phyloP scores from a whole-genome alignment of 345 rosid genomes.

The Salix purpurea region DNA sequence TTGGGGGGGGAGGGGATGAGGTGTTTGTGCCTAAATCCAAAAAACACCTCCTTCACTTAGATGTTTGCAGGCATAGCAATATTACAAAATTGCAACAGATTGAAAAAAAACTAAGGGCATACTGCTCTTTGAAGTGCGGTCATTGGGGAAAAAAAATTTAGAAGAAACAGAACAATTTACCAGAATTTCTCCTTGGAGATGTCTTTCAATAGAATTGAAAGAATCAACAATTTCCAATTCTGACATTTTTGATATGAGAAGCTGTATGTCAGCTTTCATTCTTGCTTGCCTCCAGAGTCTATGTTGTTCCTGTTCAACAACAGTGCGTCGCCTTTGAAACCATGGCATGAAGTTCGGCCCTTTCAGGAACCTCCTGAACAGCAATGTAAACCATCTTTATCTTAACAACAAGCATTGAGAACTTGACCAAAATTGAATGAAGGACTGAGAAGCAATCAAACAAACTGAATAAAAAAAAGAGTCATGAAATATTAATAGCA shows the following conservation, averaged over 20 bases:
- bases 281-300: constrained; percentile 88
- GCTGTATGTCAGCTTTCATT: constrained; percentile 63
- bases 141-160: not conserved
- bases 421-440: not conserved
- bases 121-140: not conserved
- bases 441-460: not conserved
- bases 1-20: no score
- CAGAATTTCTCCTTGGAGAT: constrained; percentile 63
- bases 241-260: constrained; percentile 60
- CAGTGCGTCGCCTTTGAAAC: constrained; percentile 78
- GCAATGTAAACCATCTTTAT: constrained; percentile 13
- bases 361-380: constrained; percentile 71
- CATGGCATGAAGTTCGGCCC: constrained; percentile 95
- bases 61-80: not conserved
- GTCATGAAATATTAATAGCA: constrained; percentile 2
- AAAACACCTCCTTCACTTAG: not conserved
- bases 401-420: constrained; percentile 12
- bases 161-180: constrained; percentile 27
- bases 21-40: not conserved
- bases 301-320: constrained; percentile 81
- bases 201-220: constrained; percentile 82
- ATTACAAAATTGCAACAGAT: not conserved
- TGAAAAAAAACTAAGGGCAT: not conserved
- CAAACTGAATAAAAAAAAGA: not conserved
- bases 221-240: constrained; percentile 90